Base-by-base conservation (phyloP, 176 grass and related monocot species). In the Coix lacrymajobi region DNA sequence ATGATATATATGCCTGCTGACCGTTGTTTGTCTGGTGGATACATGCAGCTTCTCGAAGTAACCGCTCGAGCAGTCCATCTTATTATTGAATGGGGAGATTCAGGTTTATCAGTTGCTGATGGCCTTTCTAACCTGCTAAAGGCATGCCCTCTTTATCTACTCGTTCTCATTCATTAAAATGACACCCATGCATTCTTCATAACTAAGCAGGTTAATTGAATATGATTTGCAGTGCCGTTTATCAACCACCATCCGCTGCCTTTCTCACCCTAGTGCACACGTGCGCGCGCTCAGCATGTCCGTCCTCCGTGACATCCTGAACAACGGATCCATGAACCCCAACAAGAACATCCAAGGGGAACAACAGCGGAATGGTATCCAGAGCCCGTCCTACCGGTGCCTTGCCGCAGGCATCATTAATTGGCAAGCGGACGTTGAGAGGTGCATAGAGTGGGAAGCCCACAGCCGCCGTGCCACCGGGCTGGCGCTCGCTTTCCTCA, bases 51-150 rank as follows among this genome's bases (percentile, higher is more conserved):
- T 34, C 78, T 99, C 4, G 97, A 99, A 89, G 97, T 96, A 70
- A 92, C 93, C n/a, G 97, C 91, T 56, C 81, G 91, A 81, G 97
- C 97, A 70, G 89, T 96, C 54, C 91, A 96, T 92, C 97, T 99
- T 70, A 92, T 99, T 12, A 73, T 87, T 26, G 81, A 94, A 82
- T 99, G 97, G 97, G 97, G 93, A 57, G 89, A 99, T 67, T 78
- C 93, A 24, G 97, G 93, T 62, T 37, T 90, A 72, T 79, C 89
- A 69, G 89, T 99, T 86, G 97, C 91, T 16, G 97, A 99, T 66
- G 93, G 97, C 56, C 97, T 99, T 69, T 96, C 89, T 69, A 99
- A 99, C 90, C 89, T 99, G 52, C 78, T 99, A 30, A 99, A 99
- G 91, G 87, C 79, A 88, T 83, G 64, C 32, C 69, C 29, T 81